phyloP scores from a whole-genome alignment of 306 rosid species.

The Prunus campanulata region DNA sequence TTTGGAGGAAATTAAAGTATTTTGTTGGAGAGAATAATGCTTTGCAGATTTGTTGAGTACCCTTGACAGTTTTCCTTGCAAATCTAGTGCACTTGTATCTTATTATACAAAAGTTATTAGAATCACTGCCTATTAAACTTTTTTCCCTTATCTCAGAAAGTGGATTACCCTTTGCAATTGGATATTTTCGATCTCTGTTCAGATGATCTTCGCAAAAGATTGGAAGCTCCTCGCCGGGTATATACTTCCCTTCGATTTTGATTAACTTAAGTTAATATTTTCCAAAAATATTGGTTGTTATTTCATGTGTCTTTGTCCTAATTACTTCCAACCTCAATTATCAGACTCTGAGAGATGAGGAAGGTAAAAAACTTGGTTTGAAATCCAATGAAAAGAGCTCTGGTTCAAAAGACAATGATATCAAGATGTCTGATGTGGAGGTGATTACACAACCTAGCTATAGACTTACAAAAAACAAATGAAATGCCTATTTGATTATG shows the following conservation, averaged over 20 bases:
- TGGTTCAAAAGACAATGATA: slow-evolving; percentile 57
- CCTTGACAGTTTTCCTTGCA: not conserved
- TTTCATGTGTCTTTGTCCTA: not conserved
- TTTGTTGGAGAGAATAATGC: not conserved
- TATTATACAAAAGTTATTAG: not conserved
- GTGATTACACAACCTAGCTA: slow-evolving; percentile 40
- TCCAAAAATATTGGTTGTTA: not conserved
- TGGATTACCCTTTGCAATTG: slow-evolving; percentile 91
- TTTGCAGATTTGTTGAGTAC: not conserved
- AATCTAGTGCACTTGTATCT: not conserved
- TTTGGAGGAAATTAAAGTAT: not conserved
- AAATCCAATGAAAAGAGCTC: slow-evolving; percentile 66
- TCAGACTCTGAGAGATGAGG: slow-evolving; percentile 78
- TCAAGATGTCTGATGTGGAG: slow-evolving; percentile 75
- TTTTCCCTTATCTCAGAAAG: slow-evolving; percentile 67
- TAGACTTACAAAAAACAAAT: slow-evolving; percentile 1
- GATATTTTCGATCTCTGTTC: slow-evolving; percentile 94
- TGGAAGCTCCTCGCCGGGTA: slow-evolving; percentile 91
- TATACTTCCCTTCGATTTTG: slow-evolving; percentile 20
- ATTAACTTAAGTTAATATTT: slow-evolving; percentile 6
- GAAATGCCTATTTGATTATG: not conserved
- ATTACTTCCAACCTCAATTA: slow-evolving; percentile 15
- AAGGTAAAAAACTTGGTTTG: slow-evolving; percentile 83
- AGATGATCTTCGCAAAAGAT: slow-evolving; percentile 72
- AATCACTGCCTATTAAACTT: slow-evolving; percentile 1